Evolutionary conservation across 2,329 filamentous ascomycete species (phyloP), one percentile per base, ranked within the genome.

Genomic region (Microsporum audouinii): DNA sequence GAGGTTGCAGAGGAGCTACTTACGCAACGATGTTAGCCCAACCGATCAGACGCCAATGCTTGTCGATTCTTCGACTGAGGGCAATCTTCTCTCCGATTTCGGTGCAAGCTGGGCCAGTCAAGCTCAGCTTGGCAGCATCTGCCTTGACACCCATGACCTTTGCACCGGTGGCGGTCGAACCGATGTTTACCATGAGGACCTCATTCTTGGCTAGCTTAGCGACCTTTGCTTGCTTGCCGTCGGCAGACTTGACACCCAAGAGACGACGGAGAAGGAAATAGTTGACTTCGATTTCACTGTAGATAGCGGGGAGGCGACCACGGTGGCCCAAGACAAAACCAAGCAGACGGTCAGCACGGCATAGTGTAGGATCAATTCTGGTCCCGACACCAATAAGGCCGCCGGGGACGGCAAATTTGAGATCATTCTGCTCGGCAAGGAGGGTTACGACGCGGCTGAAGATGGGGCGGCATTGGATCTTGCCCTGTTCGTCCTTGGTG

Each of bases 161-260:
- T 68, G 94, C 94, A 77, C 94, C 94, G 12, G 92, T 96, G 55
- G 94, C 95, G 7, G 92, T 97, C 41, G 90, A 96, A 64, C 94
- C 94, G 73, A 99, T 99, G 82, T 99, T 99, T 67, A 99, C 94
- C 94, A 99, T 97, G 77, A 99, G 87, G 71, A 97, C 91, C 77
- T 99, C 94, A 78, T 96, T 96, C 86, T 97, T 99, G 62, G 91
- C 82, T 66, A 99, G 82, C 81, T 99, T 99, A 70, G 91, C 91
- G 67, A 99, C 94, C 87, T 99, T 99, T 72, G 92, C 92, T 79
- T 97, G 94, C 82, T 99, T 99, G 74, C 94, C 94, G 69, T 99
- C 94, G 65, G 92, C 91, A 55, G 94, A 96, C 80, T 95, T 91
- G 71, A 99, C 94, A 85, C 94, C 94, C 61, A 99, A 84, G 65